Conservation (phyloP, 2,329 filamentous ascomycete species). For the Colletotrichum limetticola region DNA sequence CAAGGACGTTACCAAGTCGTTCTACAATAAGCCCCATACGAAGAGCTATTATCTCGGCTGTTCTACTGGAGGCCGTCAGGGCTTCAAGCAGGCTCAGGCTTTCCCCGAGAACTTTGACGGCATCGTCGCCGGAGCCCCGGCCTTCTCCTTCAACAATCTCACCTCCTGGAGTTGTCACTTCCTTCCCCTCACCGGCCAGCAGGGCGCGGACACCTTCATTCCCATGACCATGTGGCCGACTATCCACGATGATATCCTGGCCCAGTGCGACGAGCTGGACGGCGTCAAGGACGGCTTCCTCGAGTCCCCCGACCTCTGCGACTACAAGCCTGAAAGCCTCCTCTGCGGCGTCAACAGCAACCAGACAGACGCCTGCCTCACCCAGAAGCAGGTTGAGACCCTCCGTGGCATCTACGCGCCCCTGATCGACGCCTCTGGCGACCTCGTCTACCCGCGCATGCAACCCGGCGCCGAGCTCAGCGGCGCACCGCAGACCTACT, state of each 20-base stretch:
- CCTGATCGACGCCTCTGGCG: conserved; percentile 43
- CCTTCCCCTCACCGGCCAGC: conserved; percentile 52
- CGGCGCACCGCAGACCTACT: conserved; percentile 51
- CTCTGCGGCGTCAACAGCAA: conserved; percentile 44
- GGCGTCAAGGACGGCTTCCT: conserved; percentile 61
- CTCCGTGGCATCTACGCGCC: conserved; percentile 46
- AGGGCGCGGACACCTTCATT: conserved; percentile 42
- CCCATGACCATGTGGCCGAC: conserved; percentile 38
- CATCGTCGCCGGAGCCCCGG: conserved; percentile 59
- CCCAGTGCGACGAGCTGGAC: conserved; percentile 62
- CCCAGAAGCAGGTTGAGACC: conserved; percentile 48
- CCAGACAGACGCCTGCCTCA: not conserved
- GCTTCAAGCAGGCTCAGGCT: conserved; percentile 56
- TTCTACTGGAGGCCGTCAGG: conserved; percentile 65
- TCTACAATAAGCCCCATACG: conserved; percentile 49
- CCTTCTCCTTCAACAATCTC: conserved; percentile 54
- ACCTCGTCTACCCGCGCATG: conserved; percentile 53
- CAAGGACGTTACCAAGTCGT: conserved; percentile 55
- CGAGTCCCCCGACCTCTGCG: conserved; percentile 55
- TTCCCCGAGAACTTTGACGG: conserved; percentile 63
- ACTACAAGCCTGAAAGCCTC: conserved; percentile 53
- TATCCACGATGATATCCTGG: conserved; percentile 34
- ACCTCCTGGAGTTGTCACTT: conserved; percentile 55
- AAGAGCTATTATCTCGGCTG: conserved; percentile 64
- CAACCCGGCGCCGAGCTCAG: conserved; percentile 61